A percentile compares a stretch with the other conserved stretches of the same genome.
phyloP scores from a whole-genome alignment of 129 eudicot species.

The Tanacetum coccineum region DNA sequence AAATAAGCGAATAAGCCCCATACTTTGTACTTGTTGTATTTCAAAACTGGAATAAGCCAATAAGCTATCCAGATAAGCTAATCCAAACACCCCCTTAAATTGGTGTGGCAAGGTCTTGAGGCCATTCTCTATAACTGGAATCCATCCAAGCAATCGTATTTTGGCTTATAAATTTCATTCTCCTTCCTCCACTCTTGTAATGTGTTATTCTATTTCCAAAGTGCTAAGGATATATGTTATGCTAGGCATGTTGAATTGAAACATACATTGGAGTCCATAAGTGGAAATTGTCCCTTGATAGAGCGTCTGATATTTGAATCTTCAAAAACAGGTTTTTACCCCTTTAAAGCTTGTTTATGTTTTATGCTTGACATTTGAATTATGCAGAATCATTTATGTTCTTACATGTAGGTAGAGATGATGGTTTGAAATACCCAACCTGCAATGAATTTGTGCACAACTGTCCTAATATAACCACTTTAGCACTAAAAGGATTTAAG shows the following conservation, averaged over 20 bases:
- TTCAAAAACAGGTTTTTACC: slow-evolving; percentile 68
- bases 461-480: slow-evolving; percentile 60
- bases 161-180: not conserved
- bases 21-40: too few relatives aligned
- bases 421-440: slow-evolving; percentile 66
- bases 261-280: slow-evolving; percentile 74
- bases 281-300: slow-evolving; percentile 54
- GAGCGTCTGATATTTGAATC: slow-evolving; percentile 80
- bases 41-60: too few relatives aligned
- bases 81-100: too few relatives aligned
- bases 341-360: slow-evolving; percentile 1
- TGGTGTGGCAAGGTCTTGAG: too few relatives aligned
- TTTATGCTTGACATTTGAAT: slow-evolving; percentile 9
- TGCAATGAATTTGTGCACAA: slow-evolving; percentile 68
- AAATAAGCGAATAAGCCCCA: too few relatives aligned
- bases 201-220: slow-evolving; percentile 3
- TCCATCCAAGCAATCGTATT: not conserved
- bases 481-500: slow-evolving; percentile 84
- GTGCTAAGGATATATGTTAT: slow-evolving; percentile 14
- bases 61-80: too few relatives aligned
- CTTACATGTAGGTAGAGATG: slow-evolving; percentile 66
- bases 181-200: not conserved
- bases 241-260: slow-evolving; percentile 72
- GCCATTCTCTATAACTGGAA: too few relatives aligned
- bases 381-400: slow-evolving; percentile 4